Conservation (phyloP, 306 rosid genomes). For the Cucumis hystrix region DNA sequence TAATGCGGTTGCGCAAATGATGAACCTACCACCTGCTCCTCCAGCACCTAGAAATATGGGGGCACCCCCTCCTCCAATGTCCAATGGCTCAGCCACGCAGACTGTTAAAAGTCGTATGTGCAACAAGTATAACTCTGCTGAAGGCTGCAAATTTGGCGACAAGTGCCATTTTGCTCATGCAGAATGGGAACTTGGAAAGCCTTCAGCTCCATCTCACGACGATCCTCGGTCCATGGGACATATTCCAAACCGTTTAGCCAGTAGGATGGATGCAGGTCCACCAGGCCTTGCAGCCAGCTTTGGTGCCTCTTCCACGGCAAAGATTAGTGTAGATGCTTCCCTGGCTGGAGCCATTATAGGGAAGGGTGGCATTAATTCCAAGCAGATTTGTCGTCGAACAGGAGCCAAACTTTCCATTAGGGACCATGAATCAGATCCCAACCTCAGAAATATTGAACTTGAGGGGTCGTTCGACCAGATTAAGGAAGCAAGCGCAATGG, state of each 20-base stretch:
- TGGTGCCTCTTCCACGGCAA: slow-evolving; percentile 88
- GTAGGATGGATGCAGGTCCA: slow-evolving; percentile 48
- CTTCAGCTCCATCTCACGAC: slow-evolving; percentile 40
- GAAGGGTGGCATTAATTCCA: slow-evolving; percentile 88
- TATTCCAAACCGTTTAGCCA: slow-evolving; percentile 23
- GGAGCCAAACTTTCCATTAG: slow-evolving; percentile 89
- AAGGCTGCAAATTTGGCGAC: slow-evolving; percentile 95
- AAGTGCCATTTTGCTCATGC: slow-evolving; percentile 92
- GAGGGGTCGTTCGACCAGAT: slow-evolving; percentile 93
- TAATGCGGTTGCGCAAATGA: slow-evolving; percentile 82
- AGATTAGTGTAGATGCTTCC: slow-evolving; percentile 90
- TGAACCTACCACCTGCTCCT: slow-evolving; percentile 44
- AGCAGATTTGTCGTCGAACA: slow-evolving; percentile 92
- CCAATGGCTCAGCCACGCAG: slow-evolving; percentile 40
- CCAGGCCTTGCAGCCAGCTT: slow-evolving; percentile 51
- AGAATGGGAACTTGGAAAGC: slow-evolving; percentile 88
- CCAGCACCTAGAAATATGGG: slow-evolving; percentile 26
- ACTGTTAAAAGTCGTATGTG: slow-evolving; percentile 63
- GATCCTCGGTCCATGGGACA: slow-evolving; percentile 46
- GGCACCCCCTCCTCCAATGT: slow-evolving; percentile 28
- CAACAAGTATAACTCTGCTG: slow-evolving; percentile 62
- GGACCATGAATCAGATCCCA: slow-evolving; percentile 79
- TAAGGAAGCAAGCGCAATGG: slow-evolving; percentile 77
- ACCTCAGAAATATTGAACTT: slow-evolving; percentile 74
- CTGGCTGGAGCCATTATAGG: slow-evolving; percentile 96